Evolutionary conservation across 140 eudicot genomes (phyloP).

Genomic region (Stevia rebaudiana): DNA sequence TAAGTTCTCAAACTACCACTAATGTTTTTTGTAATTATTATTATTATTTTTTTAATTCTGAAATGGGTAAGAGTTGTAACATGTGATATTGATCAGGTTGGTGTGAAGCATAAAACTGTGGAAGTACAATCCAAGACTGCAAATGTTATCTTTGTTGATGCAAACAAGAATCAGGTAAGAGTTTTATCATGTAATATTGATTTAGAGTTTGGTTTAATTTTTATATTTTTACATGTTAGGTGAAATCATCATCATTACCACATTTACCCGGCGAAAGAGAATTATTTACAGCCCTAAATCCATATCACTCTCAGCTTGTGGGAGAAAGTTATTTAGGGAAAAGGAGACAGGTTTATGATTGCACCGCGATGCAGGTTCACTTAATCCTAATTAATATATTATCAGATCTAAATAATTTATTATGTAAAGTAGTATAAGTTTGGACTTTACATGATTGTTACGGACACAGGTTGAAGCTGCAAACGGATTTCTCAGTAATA

Average conservation of each 20-base stretch:
- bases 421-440: not conserved
- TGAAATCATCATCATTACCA: conserved; percentile 72
- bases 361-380: conserved; percentile 74
- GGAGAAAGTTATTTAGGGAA: conserved; percentile 90
- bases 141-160: conserved; percentile 74
- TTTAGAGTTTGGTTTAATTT: conserved; percentile 11
- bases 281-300: conserved; percentile 52
- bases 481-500: conserved; percentile 63
- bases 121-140: conserved; percentile 85
- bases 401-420: not conserved
- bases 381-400: not conserved
- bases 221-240: conserved; percentile 41
- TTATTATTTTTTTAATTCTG: too few species aligned
- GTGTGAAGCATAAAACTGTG: conserved; percentile 74
- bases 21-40: not conserved
- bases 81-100: conserved; percentile 56
- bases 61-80: too few species aligned
- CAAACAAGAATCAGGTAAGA: conserved; percentile 79
- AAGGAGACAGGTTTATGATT: conserved; percentile 73
- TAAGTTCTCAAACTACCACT: conserved; percentile 40
- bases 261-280: conserved; percentile 66
- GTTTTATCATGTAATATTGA: conserved; percentile 1
- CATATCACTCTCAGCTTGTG: conserved; percentile 80
- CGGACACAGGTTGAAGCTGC: conserved; percentile 78
- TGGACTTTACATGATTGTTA: conserved; percentile 5